Evolutionary conservation across 495 filamentous ascomycete species (phyloP).

Genomic region (Penicillium odoratum): DNA sequence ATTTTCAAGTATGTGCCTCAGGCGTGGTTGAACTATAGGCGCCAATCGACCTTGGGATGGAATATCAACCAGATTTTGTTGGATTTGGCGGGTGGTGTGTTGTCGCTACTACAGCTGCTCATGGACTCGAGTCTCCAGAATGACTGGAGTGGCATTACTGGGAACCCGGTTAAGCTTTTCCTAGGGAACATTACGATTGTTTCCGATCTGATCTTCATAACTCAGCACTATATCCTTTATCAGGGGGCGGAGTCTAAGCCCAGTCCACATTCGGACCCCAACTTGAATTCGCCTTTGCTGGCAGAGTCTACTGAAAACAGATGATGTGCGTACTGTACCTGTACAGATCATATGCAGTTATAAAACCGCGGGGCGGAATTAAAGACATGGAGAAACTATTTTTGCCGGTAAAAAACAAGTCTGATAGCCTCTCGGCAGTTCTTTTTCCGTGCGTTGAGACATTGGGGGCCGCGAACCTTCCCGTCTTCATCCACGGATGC

Average conservation of each 20-base stretch:
- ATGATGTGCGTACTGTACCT: not conserved
- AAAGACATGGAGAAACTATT: slow-evolving; percentile 15
- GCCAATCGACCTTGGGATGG: slow-evolving; percentile 84
- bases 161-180: slow-evolving; percentile 88
- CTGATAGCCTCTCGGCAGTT: not conserved
- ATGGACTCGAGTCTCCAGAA: slow-evolving; percentile 81
- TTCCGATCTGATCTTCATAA: slow-evolving; percentile 84
- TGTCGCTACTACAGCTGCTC: slow-evolving; percentile 80
- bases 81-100: slow-evolving; percentile 74
- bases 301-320: not conserved
- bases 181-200: slow-evolving; percentile 78
- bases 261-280: slow-evolving; percentile 8
- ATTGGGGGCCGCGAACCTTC: slow-evolving; percentile 13
- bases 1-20: slow-evolving; percentile 93
- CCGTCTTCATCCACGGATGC: not conserved
- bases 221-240: slow-evolving; percentile 86
- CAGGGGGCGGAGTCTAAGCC: slow-evolving; percentile 27
- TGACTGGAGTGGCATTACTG: slow-evolving; percentile 86
- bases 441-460: slow-evolving; percentile 10
- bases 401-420: slow-evolving; percentile 5
- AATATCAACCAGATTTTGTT: slow-evolving; percentile 82
- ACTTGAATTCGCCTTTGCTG: slow-evolving; percentile 33
- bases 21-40: slow-evolving; percentile 75
- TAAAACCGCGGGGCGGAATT: slow-evolving; percentile 7
- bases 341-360: not conserved